Evolutionary conservation across 768 basidiomycete genomes (phyloP), one percentile per base, ranked within the genome.

Genomic region (Suillus clintonianus): DNA sequence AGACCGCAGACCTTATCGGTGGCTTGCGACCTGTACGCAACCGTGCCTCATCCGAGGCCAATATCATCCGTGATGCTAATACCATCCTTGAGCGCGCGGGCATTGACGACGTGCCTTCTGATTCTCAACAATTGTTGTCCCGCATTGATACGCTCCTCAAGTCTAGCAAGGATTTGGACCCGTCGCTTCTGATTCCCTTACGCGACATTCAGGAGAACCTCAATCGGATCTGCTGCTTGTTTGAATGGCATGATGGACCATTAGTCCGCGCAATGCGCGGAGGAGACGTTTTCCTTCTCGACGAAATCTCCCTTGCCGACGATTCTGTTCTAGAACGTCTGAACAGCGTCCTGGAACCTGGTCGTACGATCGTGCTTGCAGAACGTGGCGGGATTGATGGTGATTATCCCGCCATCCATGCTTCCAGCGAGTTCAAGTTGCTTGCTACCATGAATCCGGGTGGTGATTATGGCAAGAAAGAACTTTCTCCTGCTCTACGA

Each of bases 371-470:
- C 36, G 91, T 97, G 6, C 84, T 99, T 14, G 97, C 97, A 1
- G 97, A 99, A 75, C 90, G 89, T 53, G 95, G 95, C 1, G 94
- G 94, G 13, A 85, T 83, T 48, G 86, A 89, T 64, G 79, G 86
- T 13, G 89, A 88, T 37, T 82, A 89, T 65, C 85, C 89, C 36
- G 81, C 83, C 8, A 80, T 99, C 47, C 79, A 77, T 22, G 96
- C 95, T 9, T 73, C 79, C 8, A 78, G 83, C 4, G 78, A 77
- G 1, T 99, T 99, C 83, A 90, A 95, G 73, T 86, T 99, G 42
- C 81, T 98, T 0, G 95, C 97, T 3, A 99, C 97, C 3, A 99
- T 99, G 97, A 99, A 99, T 74, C 97, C 97, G 0, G 97, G 97
- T 22, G 97, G 97, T 15, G 97, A 99, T 71, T 99, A 96, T 70